Evolutionary conservation across 2,329 filamentous ascomycete species (phyloP).

Genomic region (Byssoonygena ceratinophila): DNA sequence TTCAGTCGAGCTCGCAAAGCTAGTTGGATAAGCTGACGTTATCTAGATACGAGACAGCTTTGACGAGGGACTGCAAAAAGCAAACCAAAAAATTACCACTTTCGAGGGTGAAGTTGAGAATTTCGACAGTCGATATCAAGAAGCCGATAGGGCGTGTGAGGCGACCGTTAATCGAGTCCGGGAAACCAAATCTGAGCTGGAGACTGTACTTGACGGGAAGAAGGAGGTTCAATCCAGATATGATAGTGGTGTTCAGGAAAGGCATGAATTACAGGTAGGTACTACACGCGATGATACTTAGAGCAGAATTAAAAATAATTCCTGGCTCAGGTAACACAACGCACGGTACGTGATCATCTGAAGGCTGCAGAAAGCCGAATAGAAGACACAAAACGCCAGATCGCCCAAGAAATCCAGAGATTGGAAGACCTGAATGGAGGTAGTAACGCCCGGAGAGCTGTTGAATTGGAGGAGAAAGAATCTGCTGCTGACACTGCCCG

Average conservation of each 20-base stretch:
- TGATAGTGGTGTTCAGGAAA: slow-evolving; percentile 44
- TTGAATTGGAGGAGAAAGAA: slow-evolving; percentile 51
- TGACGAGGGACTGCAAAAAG: slow-evolving; percentile 26
- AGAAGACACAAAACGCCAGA: slow-evolving; percentile 35
- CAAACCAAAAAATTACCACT: slow-evolving; percentile 41
- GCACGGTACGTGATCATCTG: slow-evolving; percentile 52
- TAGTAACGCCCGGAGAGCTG: slow-evolving; percentile 51
- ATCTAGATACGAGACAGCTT: slow-evolving; percentile 29
- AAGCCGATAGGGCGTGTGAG: slow-evolving; percentile 29
- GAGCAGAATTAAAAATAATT: slow-evolving; percentile 15
- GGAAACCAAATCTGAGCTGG: slow-evolving; percentile 36
- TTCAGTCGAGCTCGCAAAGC: background rate
- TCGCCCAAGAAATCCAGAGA: slow-evolving; percentile 42
- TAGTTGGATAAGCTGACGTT: slow-evolving; percentile 3
- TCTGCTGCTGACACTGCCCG: slow-evolving; percentile 39
- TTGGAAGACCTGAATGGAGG: slow-evolving; percentile 61
- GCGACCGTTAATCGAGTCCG: slow-evolving; percentile 36
- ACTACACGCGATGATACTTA: background rate
- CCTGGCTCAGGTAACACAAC: slow-evolving; percentile 51
- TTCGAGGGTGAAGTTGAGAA: slow-evolving; percentile 35
- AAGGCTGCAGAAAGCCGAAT: slow-evolving; percentile 42
- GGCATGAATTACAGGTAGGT: slow-evolving; percentile 43
- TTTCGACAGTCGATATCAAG: slow-evolving; percentile 41
- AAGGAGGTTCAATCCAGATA: slow-evolving; percentile 42
- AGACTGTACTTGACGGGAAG: slow-evolving; percentile 40